Base-by-base conservation (phyloP, 164 flowering plant genomes). In the Cinnamomum chago region DNA sequence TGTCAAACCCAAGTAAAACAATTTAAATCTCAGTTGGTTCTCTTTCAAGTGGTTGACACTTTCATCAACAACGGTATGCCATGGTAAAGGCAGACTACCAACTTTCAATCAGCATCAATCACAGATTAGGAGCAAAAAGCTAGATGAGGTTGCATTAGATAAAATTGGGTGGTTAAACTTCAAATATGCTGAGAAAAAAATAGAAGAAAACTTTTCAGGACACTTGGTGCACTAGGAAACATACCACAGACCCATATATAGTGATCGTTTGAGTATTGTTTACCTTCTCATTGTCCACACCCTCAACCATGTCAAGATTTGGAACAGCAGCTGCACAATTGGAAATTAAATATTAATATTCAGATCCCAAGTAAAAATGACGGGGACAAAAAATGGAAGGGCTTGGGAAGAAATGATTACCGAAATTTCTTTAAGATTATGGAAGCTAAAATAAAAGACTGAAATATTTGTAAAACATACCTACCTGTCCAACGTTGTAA, bases 271-370 rank as follows among this genome's bases (percentile, higher is more conserved):
- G 69, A 28, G 17, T 67, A 33, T 27, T 27, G 67, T 2, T 81
- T 80, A 92, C 99, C 98, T 93, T 93, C 83, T 86, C 86, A 80
- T 90, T 85, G 81, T 93, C 99, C 24, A 95, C 94, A 72, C 84
- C 83, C 84, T 95, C 92, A 40, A 95, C 94, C 90, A 85, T 83
- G 73, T 85, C 85, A 68, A 95, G 92, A 83, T 89, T 90, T 10
- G 96, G 97, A 23, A 95, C 98, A 65, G 88, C 89, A 83, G 90
- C 98, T 95, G 86, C 86, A 86, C 15, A 76, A 64, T 23, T 64
- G 67, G 5, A 64, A 25, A 10, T 5, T 5, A 18, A 67, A 28
- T 47, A 67, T 30, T 15, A 23, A 14, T 28, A 28, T 13, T 15
- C 69, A 67, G 12, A 55, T 55, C 60, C n/a, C n/a, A 55, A 55